A percentile compares a stretch with the other conserved stretches of the same genome.
Evolutionary conservation across 768 basidiomycete genomes (phyloP).

Genomic region (Coprinopsis marcescibilis): DNA sequence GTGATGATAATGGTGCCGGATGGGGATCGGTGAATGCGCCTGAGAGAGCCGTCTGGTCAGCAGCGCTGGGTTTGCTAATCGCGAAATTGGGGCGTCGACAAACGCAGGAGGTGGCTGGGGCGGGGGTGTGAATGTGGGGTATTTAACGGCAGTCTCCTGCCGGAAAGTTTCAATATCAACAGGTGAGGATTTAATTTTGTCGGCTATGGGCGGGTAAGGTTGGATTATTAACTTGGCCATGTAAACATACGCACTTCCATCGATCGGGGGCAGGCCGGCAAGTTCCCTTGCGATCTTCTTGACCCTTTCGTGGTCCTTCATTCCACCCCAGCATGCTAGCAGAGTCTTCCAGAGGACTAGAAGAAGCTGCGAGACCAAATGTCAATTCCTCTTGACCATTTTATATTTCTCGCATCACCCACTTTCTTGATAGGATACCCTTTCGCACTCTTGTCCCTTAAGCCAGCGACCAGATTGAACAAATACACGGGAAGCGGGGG

Average conservation of each 20-base stretch:
- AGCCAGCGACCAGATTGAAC: constrained; percentile 82
- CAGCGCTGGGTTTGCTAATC: constrained; percentile 28
- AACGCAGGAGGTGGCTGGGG: constrained; percentile 32
- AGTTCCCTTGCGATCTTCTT: constrained; percentile 85
- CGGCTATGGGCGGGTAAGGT: constrained; percentile 28
- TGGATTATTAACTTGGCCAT: background rate
- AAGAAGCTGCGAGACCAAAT: constrained; percentile 53
- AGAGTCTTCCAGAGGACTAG: constrained; percentile 93
- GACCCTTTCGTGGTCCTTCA: constrained; percentile 77
- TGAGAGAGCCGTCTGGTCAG: constrained; percentile 71
- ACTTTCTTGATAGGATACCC: constrained; percentile 99
- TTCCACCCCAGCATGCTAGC: constrained; percentile 87
- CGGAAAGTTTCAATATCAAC: constrained; percentile 87
- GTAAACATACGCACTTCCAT: constrained; percentile 24
- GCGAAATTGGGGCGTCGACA: constrained; percentile 28
- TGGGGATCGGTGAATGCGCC: constrained; percentile 88
- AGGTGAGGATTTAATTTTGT: constrained; percentile 83
- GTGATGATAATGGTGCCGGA: constrained; percentile 92
- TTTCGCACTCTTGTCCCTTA: constrained; percentile 90
- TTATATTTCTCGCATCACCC: constrained; percentile 11
- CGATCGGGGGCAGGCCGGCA: constrained; percentile 62
- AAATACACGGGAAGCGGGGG: constrained; percentile 92
- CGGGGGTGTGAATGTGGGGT: constrained; percentile 84
- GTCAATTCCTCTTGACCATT: constrained; percentile 1
- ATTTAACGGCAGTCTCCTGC: constrained; percentile 89